Evolutionary conservation across 805 yeast species (phyloP), one percentile per base, ranked within the genome.

Genomic region (Candida namnaoensis): DNA sequence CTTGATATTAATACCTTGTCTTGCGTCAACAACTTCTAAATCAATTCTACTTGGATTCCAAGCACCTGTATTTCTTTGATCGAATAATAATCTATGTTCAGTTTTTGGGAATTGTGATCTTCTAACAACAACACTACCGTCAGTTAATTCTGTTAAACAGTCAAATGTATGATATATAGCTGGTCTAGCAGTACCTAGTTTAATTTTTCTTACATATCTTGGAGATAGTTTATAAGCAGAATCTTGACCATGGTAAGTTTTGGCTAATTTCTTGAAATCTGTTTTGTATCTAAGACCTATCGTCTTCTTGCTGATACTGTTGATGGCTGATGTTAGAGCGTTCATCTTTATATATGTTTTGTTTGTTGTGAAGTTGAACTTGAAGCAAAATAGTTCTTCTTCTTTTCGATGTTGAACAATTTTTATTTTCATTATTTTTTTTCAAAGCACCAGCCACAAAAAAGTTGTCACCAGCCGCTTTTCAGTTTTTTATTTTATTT

Each of bases 31-130:
- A 37, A 80, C 74, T 40, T 75, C 75, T 52, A 86, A 68, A 60
- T 88, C 93, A 23, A 84, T 76, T 64, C 90, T 78, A 47, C 84
- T 76, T 40, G 88, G 87, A 63, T 93, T 93, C 96, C 97, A 93
- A 42, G 85, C 62, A 32, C 88, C 78, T 54, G 78, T 80, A 54
- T 85, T 86, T 64, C 96, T 78, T 70, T 85, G 95, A 62, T 93
- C 99, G 40, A 80, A 77, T 51, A 93, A 76, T 76, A 88, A 78
- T 59, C 93, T 72, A 53, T 86, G 69, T 56, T 93, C 96, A 41
- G 76, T 81, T 53, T 87, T 84, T 10, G 99, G 99, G 45, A 79
- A 87, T 49, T 85, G 95, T 1, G 96, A 79, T 53, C 85, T 74
- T 63, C 99, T 76, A 32, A 68, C 69, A 32, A 88, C 70, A 2